Evolutionary conservation across 169 alveolate species (phyloP), one percentile per base, ranked within the genome.

Genomic region (Perkinsus olseni): DNA sequence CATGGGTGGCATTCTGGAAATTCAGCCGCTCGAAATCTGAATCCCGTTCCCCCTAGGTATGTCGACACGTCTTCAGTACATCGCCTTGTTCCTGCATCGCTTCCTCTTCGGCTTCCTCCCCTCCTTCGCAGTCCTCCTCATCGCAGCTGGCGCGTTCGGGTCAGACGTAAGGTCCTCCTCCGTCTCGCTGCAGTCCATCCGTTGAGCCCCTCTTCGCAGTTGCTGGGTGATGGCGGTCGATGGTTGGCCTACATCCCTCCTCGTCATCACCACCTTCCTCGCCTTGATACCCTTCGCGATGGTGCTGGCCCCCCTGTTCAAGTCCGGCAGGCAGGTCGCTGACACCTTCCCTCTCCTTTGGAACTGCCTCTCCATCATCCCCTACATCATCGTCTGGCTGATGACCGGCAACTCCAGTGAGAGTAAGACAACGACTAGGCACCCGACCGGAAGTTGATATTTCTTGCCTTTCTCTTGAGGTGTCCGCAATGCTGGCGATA

Each of bases 321-420:
- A 62, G 82, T 21, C 82, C 37, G 82, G 82, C 36, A 13, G 82
- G 82, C 82, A 62, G 31, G 82, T 28, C 82, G 82, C 37, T 62
- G 82, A 62, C 82, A 6, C 82, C 37, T 62, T 62, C 82, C 82
- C 82, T 24, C 82, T 62, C 34, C 1, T 62, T 4, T 62, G 82
- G 82, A 62, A 62, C 82, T 62, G 82, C 82, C 82, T 62, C 8
- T 62, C 82, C 82, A 62, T 62, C 82, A 62, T 62, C 82, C 82
- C 82, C 36, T 62, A 62, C 34, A 62, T 62, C 28, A 62, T 62
- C 13, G 82, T 62, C 10, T 62, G 82, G 82, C 1, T 62, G 4
- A 13, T 62, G 37, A 21, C 36, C 28, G 17, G 31, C 82, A 62
- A 62, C 82, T 62, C 82, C 1, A 62, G 82, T 24, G 28, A 13